phyloP scores from a whole-genome alignment of 1,284 basidiomycete genomes.

The Chiua sp. region DNA sequence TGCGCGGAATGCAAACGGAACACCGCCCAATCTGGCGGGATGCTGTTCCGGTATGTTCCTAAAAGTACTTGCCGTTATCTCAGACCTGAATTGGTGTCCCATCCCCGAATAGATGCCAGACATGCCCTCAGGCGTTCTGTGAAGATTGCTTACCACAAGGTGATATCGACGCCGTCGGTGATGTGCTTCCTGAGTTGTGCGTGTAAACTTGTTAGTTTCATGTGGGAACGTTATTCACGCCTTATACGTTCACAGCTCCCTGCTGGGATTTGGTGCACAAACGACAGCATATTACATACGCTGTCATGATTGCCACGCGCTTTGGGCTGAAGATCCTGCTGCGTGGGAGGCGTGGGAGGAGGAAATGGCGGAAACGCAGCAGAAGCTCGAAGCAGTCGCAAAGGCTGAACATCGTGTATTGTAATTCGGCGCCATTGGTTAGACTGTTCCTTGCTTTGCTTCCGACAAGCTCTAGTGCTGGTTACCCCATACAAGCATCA shows the following conservation, averaged over 20 bases:
- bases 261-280: constrained; percentile 45
- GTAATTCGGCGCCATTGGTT: not conserved
- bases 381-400: constrained; percentile 29
- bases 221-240: constrained; percentile 11
- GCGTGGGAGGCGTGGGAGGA: constrained; percentile 43
- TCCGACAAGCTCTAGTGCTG: not conserved
- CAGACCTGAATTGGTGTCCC: constrained; percentile 1
- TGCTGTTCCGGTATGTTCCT: constrained; percentile 51
- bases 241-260: constrained; percentile 33
- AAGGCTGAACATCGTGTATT: constrained; percentile 7
- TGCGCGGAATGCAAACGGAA: constrained; percentile 49
- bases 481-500: not conserved
- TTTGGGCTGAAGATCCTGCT: constrained; percentile 37
- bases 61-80: not conserved
- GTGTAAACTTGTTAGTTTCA: constrained; percentile 25
- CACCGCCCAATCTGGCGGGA: constrained; percentile 52
- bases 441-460: not conserved
- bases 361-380: constrained; percentile 42
- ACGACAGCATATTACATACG: constrained; percentile 51
- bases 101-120: constrained; percentile 52
- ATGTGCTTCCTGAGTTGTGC: constrained; percentile 61
- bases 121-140: constrained; percentile 62
- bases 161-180: constrained; percentile 56
- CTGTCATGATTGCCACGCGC: constrained; percentile 50
- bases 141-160: constrained; percentile 61